phyloP scores from a whole-genome alignment of 371 early-diverging fungal genomes.

The Caulochytrium protostelioides region DNA sequence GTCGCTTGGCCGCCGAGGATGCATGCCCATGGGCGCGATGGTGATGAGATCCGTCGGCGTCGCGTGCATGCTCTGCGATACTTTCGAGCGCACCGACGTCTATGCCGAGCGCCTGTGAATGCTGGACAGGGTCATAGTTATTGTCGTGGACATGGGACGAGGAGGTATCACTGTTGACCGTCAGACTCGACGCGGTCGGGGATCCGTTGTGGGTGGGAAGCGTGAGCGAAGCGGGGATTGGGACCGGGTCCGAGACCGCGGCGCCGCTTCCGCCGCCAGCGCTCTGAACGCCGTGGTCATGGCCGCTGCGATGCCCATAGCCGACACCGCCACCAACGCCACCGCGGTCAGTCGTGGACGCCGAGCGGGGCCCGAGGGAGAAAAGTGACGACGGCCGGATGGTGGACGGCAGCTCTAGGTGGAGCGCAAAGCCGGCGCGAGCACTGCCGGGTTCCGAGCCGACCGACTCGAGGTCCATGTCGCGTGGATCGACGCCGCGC shows the following conservation, averaged over 20 bases:
- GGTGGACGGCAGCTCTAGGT: no score
- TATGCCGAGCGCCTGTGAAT: not conserved
- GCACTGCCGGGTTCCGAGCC: not conserved
- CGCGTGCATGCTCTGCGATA: not conserved
- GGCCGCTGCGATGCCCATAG: no score
- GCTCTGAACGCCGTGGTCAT: no score
- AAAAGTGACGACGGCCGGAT: no score
- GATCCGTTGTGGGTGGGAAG: not conserved
- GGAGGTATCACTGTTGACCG: no score
- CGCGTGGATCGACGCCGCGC: not conserved
- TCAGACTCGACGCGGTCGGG: not conserved
- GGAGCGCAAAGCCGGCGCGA: not conserved
- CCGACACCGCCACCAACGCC: no score
- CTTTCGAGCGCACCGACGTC: not conserved
- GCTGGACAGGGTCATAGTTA: no score
- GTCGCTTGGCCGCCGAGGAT: not conserved
- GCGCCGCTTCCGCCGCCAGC: not conserved
- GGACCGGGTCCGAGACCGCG: no score
- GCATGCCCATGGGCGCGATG: not conserved
- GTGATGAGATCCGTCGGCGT: not conserved
- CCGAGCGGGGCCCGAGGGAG: no score
- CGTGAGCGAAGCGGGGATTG: not conserved
- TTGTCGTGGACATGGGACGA: no score
- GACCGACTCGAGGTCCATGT: not conserved
- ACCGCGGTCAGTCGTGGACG: no score